Percentiles rank a stretch among this genome's conserved stretches.
phyloP scores from a whole-genome alignment of 73 alveolate species.

The Paramecium sonneborni region DNA sequence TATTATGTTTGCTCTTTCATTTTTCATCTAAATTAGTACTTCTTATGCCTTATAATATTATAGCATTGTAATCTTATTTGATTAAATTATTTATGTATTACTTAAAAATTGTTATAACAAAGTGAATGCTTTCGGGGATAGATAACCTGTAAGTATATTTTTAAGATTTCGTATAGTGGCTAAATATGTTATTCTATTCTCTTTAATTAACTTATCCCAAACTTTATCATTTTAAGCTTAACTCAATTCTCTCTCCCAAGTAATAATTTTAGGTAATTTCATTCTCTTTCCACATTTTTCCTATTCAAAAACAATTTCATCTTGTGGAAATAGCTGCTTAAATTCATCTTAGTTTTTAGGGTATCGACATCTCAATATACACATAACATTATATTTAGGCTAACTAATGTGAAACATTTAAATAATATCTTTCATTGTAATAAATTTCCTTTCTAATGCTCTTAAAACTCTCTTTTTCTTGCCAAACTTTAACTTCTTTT shows the following conservation, averaged over 20 bases:
- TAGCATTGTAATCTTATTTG: slow-evolving; percentile 53
- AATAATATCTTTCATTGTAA: slow-evolving; percentile 67
- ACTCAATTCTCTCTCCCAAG: slow-evolving; percentile 71
- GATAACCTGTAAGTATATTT: slow-evolving; percentile 63
- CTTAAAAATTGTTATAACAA: background rate
- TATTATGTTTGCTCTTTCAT: background rate
- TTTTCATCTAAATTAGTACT: background rate
- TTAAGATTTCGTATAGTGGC: slow-evolving; percentile 68
- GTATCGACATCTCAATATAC: slow-evolving; percentile 63
- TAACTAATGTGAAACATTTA: slow-evolving; percentile 65
- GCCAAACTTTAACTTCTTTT: background rate
- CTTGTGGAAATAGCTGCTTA: slow-evolving; percentile 6
- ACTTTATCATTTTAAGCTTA: slow-evolving; percentile 45
- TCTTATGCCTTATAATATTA: slow-evolving; percentile 54
- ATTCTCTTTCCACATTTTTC: slow-evolving; percentile 64
- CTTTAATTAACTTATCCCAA: slow-evolving; percentile 68
- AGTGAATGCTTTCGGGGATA: background rate
- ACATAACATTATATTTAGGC: slow-evolving; percentile 58
- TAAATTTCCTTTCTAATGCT: slow-evolving; percentile 14
- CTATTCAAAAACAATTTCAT: slow-evolving; percentile 46
- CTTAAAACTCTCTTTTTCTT: background rate
- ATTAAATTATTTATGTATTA: slow-evolving; percentile 18
- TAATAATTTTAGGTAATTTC: slow-evolving; percentile 62
- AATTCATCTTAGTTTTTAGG: slow-evolving; percentile 69
- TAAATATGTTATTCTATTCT: slow-evolving; percentile 57